Conservation (phyloP, 2,329 filamentous ascomycete genomes). For the Trematosphaeria pertusa region DNA sequence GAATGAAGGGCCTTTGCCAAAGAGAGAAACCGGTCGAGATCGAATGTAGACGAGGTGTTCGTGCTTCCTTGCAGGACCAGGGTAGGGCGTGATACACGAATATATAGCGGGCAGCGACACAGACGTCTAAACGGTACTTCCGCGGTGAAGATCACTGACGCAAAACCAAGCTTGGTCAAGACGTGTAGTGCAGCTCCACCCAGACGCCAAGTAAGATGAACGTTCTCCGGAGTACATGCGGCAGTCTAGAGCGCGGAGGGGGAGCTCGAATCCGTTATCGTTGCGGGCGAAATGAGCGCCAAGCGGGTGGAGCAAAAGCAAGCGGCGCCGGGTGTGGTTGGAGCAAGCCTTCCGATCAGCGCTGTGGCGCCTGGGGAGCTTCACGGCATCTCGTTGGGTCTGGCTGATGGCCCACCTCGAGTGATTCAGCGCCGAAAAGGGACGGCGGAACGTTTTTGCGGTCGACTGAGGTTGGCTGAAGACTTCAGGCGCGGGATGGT, state of each 20-base stretch:
- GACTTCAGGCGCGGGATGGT: conserved; percentile 37
- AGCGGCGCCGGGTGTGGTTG: conserved; percentile 12
- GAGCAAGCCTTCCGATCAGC: conserved; percentile 24
- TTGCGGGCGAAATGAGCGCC: conserved; percentile 18
- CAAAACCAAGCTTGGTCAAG: conserved; percentile 29
- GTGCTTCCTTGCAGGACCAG: conserved; percentile 22
- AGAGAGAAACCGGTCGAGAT: neutral
- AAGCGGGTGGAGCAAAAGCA: conserved; percentile 26
- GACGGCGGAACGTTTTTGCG: conserved; percentile 27
- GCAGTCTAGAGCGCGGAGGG: neutral
- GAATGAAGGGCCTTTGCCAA: conserved; percentile 13
- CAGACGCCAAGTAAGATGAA: conserved; percentile 31
- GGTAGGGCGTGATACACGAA: conserved; percentile 20
- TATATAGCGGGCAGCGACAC: conserved; percentile 33
- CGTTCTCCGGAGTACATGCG: conserved; percentile 25
- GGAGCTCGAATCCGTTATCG: conserved; percentile 34
- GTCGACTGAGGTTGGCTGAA: conserved; percentile 20
- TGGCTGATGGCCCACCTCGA: too few relatives aligned
- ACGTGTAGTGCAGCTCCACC: conserved; percentile 25
- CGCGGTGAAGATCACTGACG: conserved; percentile 42
- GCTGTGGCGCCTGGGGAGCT: conserved; percentile 18
- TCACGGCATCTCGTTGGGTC: conserved; percentile 17
- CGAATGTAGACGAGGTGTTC: conserved; percentile 14
- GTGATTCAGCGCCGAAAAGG: too few relatives aligned
- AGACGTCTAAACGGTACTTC: conserved; percentile 35